Evolutionary conservation across 129 eudicot species (phyloP).

Genomic region (Erigeron canadensis): DNA sequence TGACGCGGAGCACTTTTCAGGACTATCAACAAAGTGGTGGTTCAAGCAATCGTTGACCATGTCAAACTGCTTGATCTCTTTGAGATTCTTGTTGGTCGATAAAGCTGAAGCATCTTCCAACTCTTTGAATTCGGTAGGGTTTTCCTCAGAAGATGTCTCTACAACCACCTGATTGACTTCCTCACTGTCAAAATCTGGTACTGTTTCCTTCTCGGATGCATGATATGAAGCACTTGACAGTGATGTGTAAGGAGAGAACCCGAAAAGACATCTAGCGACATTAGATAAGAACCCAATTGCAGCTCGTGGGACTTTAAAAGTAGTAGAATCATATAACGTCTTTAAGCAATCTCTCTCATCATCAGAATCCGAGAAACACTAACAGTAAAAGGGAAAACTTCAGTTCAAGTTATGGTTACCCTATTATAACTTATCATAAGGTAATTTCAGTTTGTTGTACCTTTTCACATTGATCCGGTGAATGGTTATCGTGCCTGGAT

Average conservation of each 20-base stretch:
- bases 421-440: not conserved
- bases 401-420: not conserved
- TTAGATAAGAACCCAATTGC: constrained; percentile 61
- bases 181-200: constrained; percentile 12
- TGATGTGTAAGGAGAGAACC: constrained; percentile 49
- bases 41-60: constrained; percentile 66
- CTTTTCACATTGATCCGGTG: constrained; percentile 39
- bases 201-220: constrained; percentile 21
- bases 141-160: constrained; percentile 28
- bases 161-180: constrained; percentile 37
- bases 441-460: constrained; percentile 25
- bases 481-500: constrained; percentile 33
- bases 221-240: constrained; percentile 21
- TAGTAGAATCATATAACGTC: constrained; percentile 30
- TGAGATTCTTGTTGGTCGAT: constrained; percentile 26
- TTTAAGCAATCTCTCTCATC: constrained; percentile 37
- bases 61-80: constrained; percentile 59
- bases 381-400: constrained; percentile 20
- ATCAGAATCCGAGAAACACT: constrained; percentile 44
- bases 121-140: constrained; percentile 25
- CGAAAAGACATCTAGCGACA: constrained; percentile 47
- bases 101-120: constrained; percentile 10
- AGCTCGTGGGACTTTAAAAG: constrained; percentile 48
- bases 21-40: constrained; percentile 71
- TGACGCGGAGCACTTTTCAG: constrained; percentile 47